Base-by-base conservation (phyloP, 306 rosid species). In the Cicer yamashitae region DNA sequence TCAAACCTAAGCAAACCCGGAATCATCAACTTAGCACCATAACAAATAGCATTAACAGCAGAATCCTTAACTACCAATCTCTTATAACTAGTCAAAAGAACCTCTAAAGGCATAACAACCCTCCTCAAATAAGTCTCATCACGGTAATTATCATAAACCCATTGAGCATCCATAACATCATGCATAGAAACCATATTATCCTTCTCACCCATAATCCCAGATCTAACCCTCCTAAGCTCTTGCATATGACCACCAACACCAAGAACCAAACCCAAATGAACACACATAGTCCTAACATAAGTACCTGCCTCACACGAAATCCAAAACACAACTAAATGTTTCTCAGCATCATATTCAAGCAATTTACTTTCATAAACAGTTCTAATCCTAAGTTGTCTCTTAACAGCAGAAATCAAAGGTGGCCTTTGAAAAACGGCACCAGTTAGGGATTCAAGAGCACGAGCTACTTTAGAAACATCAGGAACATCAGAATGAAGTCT, bases 241-340 rank as follows among this genome's bases (percentile, higher is more conserved):
- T 60, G 67, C 67, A 60, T 60, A 60, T 60, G 67, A 60, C 11
- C 43, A 60, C 67, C 67, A 60, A 60, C 67, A 60, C 67, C 67
- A 60, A 60, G 67, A 38, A 60, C 15, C 1, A 60, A 60, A 34
- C 67, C 67, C 45, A 60, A 60, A 60, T 60, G 67, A 60, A 60
- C 67, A 60, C 67, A 60, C 67, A 60, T 60, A 34, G 67, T 60
- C 67, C 67, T 60, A 60, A 60, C 67, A 13, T 60, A 60, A 60
- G 67, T 60, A 60, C 67, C 67, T 2, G 67, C 67, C 17, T 60
- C 67, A 60, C 67, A 60, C 6, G 67, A 60, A 60, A 60, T 60
- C 67, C 67, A 60, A 60, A 60, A 60, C 0, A 60, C 67, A 60
- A 60, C 67, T 60, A 60, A 60, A 60, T 60, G 67, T 13, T 10